Conservation (phyloP, 2,329 filamentous ascomycete species). For the Escovopsis weberi region DNA sequence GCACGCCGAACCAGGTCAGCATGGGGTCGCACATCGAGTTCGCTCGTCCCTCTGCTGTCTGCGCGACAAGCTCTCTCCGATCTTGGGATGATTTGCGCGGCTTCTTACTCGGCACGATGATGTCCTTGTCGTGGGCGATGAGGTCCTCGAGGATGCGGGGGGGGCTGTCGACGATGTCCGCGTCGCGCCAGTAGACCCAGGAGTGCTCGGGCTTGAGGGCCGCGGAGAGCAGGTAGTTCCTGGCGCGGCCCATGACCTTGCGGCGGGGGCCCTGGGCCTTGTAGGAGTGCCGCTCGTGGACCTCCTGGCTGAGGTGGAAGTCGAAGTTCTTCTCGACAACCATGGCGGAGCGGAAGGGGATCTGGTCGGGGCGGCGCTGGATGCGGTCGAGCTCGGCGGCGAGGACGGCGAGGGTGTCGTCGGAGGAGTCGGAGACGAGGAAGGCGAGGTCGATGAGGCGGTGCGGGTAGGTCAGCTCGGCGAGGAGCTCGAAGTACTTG, state of each 20-base stretch:
- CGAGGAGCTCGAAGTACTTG: constrained; percentile 87
- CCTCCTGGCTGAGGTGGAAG: constrained; percentile 56
- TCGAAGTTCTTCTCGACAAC: constrained; percentile 90
- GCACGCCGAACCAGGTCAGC: constrained; percentile 10
- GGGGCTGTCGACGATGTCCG: constrained; percentile 88
- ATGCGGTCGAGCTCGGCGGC: constrained; percentile 75
- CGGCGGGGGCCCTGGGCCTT: constrained; percentile 78
- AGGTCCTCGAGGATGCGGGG: constrained; percentile 86
- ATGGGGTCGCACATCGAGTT: no score
- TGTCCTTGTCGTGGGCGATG: constrained; percentile 80
- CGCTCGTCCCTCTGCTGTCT: neutral
- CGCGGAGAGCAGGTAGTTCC: constrained; percentile 78
- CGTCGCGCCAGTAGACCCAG: constrained; percentile 98
- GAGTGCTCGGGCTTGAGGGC: constrained; percentile 87
- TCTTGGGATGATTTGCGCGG: no score
- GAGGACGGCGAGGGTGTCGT: constrained; percentile 83
- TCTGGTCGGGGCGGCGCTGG: constrained; percentile 63
- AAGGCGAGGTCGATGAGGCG: constrained; percentile 90
- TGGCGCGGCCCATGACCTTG: constrained; percentile 76
- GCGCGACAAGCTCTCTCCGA: no score
- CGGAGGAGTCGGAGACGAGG: constrained; percentile 78
- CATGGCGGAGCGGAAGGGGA: constrained; percentile 72
- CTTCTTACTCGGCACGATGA: constrained; percentile 79
- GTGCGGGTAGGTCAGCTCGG: constrained; percentile 85
- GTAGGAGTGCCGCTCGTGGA: constrained; percentile 74